Conservation (phyloP, 2,329 filamentous ascomycete genomes). For the Aureobasidium zeae region DNA sequence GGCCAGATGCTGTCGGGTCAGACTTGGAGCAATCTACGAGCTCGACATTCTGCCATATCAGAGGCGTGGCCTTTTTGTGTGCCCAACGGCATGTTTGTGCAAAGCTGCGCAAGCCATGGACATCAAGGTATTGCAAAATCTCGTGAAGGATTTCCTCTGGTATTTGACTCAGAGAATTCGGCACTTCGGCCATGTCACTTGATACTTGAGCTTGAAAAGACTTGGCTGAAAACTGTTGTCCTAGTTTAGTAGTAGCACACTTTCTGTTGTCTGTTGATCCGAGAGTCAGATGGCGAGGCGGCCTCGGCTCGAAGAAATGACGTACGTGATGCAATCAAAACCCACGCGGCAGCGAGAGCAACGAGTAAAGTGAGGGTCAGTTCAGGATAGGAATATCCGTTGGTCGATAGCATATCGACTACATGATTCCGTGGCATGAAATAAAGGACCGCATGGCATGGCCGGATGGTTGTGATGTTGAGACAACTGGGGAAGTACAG, state of each 20-base stretch:
- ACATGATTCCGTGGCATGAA: neutral
- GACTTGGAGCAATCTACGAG: constrained; percentile 32
- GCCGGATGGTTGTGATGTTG: neutral
- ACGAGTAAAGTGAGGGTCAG: neutral
- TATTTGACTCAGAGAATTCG: constrained; percentile 20
- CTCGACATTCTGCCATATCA: constrained; percentile 35
- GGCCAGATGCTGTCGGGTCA: constrained; percentile 19
- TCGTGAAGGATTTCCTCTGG: constrained; percentile 36
- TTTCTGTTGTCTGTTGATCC: neutral
- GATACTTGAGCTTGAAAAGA: too few species aligned
- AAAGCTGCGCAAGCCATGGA: constrained; percentile 25
- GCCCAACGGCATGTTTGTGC: constrained; percentile 30
- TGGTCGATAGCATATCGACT: neutral
- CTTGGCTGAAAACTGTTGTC: too few species aligned
- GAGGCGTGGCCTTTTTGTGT: constrained; percentile 29
- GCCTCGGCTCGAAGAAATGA: constrained; percentile 2
- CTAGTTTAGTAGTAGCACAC: too few species aligned
- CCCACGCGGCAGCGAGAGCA: constrained; percentile 1
- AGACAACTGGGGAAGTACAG: neutral
- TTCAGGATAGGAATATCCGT: neutral
- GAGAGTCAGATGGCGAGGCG: neutral
- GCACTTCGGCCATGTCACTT: neutral
- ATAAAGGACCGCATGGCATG: too few species aligned
- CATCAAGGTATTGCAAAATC: constrained; percentile 30
- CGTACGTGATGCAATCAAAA: neutral